Percentiles rank a stretch among this genome's conserved stretches.
phyloP scores from a whole-genome alignment of 2,329 filamentous ascomycete genomes.

The Ceratocystis colombiana region DNA sequence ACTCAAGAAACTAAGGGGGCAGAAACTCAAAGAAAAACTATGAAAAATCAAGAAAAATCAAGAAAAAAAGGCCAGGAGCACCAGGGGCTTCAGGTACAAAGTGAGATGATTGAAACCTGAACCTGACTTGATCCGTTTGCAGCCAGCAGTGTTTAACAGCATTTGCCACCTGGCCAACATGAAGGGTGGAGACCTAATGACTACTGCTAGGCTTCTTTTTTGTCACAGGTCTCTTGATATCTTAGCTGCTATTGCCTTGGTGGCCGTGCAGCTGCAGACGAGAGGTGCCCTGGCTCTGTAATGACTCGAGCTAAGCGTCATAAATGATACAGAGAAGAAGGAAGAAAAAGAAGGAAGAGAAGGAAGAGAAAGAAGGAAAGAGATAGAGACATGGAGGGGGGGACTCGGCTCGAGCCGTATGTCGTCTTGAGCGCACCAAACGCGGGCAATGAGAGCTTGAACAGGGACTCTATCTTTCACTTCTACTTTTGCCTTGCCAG shows the following conservation, averaged over 20 bases:
- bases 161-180: background rate
- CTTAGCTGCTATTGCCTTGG: background rate
- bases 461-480: background rate
- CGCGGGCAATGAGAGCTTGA: background rate
- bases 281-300: too few species aligned
- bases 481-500: background rate
- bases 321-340: background rate
- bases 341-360: background rate
- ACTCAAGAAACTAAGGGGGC: background rate
- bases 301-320: background rate
- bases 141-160: background rate
- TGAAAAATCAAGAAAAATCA: background rate
- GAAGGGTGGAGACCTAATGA: background rate
- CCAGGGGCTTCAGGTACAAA: slow-evolving; percentile 7
- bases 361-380: background rate
- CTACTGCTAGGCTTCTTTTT: background rate
- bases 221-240: background rate
- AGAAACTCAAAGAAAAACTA: background rate
- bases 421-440: background rate
- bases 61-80: background rate
- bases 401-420: background rate
- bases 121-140: slow-evolving; percentile 4
- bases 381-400: background rate
- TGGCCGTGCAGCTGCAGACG: background rate
- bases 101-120: slow-evolving; percentile 6